phyloP scores from a whole-genome alignment of 495 filamentous ascomycete genomes.

The Hypoxylon fragiforme region DNA sequence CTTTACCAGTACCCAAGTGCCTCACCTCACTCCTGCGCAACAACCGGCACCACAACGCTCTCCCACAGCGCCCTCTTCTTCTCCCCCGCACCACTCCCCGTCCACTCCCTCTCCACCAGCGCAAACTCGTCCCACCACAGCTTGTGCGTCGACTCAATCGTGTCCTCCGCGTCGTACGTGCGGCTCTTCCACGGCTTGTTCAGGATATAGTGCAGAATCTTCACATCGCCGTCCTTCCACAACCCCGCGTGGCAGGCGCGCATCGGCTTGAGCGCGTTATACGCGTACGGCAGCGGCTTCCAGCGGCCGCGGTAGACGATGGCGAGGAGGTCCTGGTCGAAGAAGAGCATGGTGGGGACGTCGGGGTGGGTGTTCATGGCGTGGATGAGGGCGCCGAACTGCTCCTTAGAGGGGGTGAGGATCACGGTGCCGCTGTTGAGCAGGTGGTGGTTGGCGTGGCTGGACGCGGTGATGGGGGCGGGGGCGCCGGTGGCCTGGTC shows the following conservation, averaged over 20 bases:
- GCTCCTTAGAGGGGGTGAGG: slow-evolving; percentile 36
- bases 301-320: slow-evolving; percentile 44
- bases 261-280: slow-evolving; percentile 48
- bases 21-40: slow-evolving; percentile 40
- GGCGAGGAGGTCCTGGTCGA: slow-evolving; percentile 45
- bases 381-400: slow-evolving; percentile 41
- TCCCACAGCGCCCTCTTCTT: slow-evolving; percentile 39
- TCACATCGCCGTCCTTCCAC: slow-evolving; percentile 43
- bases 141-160: slow-evolving; percentile 43
- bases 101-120: slow-evolving; percentile 44
- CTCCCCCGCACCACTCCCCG: slow-evolving; percentile 23
- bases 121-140: slow-evolving; percentile 45
- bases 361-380: slow-evolving; percentile 49
- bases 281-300: slow-evolving; percentile 44
- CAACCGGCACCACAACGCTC: slow-evolving; percentile 43
- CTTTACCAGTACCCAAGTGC: not conserved
- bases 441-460: slow-evolving; percentile 43
- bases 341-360: slow-evolving; percentile 47
- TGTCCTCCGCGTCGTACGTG: slow-evolving; percentile 35
- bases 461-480: slow-evolving; percentile 35
- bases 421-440: slow-evolving; percentile 48
- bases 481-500: slow-evolving; percentile 42
- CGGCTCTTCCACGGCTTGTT: slow-evolving; percentile 47
- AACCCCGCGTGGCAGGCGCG: slow-evolving; percentile 38
- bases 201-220: slow-evolving; percentile 44